Evolutionary conservation across 139 green algal genomes (phyloP).

Genomic region (Chlamydomonas applanata): DNA sequence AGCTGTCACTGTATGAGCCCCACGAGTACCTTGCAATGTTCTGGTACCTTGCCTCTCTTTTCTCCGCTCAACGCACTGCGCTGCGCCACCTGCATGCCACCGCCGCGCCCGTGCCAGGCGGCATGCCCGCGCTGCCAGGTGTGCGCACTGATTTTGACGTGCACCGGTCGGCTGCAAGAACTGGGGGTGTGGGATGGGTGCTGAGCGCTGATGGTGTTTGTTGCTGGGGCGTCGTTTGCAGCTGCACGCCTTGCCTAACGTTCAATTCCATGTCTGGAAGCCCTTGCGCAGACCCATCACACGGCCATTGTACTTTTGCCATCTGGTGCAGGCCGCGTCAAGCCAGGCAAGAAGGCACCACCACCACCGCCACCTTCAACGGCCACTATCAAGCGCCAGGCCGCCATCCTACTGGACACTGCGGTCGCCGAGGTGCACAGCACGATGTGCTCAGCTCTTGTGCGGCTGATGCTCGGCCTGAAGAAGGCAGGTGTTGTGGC

Average conservation of each 20-base stretch:
- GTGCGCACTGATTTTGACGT: too few species aligned
- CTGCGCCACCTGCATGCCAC: not conserved
- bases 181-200: too few species aligned
- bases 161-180: too few species aligned
- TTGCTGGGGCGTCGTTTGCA: not conserved
- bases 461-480: constrained; percentile 44
- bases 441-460: constrained; percentile 45
- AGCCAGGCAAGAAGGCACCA: constrained; percentile 1
- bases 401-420: constrained; percentile 9
- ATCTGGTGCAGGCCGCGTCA: not conserved
- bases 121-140: not conserved
- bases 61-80: not conserved
- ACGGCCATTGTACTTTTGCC: not conserved
- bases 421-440: constrained; percentile 20
- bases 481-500: constrained; percentile 12
- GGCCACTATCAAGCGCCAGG: constrained; percentile 5
- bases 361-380: not conserved
- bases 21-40: constrained; percentile 73
- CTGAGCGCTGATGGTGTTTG: too few species aligned
- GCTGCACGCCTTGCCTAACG: not conserved
- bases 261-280: not conserved
- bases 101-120: not conserved
- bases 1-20: constrained; percentile 76
- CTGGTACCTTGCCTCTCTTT: constrained; percentile 49
- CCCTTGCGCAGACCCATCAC: not conserved